A percentile compares a stretch with the other conserved stretches of the same genome.
Conservation (phyloP, 2,329 filamentous ascomycete species). For the Blastomyces parvus region DNA sequence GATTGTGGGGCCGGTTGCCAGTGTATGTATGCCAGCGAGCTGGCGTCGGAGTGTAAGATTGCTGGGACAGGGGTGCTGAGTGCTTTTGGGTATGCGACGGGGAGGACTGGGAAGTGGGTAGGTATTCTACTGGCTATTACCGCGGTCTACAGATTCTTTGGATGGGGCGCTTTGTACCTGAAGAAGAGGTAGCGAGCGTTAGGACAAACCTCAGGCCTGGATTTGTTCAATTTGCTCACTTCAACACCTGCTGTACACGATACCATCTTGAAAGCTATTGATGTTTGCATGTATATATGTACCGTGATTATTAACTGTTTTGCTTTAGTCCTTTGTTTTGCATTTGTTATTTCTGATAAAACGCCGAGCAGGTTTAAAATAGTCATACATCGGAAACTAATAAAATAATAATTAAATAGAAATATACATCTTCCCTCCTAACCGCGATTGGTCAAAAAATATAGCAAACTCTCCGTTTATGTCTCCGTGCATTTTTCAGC, state of each 20-base stretch:
- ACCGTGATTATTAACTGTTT: neutral
- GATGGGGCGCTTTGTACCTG: conserved; percentile 41
- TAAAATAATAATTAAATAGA: neutral
- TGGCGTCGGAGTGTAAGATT: conserved; percentile 58
- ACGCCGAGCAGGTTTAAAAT: neutral
- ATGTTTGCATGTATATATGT: neutral
- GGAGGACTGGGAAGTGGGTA: conserved; percentile 57
- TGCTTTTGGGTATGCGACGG: conserved; percentile 59
- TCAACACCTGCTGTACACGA: neutral
- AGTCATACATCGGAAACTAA: neutral
- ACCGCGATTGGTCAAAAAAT: too few relatives aligned
- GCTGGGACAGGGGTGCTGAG: conserved; percentile 60
- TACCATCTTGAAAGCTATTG: neutral
- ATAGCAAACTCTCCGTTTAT: too few relatives aligned
- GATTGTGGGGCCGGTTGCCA: conserved; percentile 49
- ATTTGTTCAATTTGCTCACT: neutral
- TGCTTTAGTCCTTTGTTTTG: neutral
- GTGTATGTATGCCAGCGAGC: conserved; percentile 61
- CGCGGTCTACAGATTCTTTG: conserved; percentile 59
- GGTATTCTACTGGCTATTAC: conserved; percentile 72
- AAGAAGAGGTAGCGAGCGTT: neutral
- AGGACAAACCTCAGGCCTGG: neutral
- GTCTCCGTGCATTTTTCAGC: too few relatives aligned
- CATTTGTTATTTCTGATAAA: neutral
- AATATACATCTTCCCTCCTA: too few relatives aligned